These are phyloP conservation scores for Vickermania ingenoplastis DNA, from an alignment of 208 protist genomes.

Conservation along the genomic window DNA sequence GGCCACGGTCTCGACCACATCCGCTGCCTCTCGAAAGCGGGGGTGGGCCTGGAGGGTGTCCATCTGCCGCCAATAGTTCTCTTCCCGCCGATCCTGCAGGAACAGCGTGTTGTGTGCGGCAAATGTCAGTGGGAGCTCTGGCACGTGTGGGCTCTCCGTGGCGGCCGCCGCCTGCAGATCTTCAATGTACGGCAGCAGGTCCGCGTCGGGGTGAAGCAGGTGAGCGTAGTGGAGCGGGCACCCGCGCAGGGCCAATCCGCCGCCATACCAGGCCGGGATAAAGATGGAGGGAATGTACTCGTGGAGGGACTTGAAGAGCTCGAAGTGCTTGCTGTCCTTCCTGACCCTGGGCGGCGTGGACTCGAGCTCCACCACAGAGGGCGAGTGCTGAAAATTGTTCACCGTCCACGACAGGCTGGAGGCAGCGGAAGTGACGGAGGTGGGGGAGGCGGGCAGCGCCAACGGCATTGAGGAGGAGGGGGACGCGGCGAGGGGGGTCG, in stretches of 20 bases:
- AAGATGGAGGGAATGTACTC: constrained; percentile 33
- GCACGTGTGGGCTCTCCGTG: not conserved
- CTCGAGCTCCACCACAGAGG: constrained; percentile 10
- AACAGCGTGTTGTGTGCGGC: not conserved
- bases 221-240: constrained; percentile 26
- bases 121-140: not conserved
- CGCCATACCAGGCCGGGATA: constrained; percentile 43
- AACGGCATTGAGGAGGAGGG: not conserved
- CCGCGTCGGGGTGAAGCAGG: not conserved
- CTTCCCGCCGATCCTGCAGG: not conserved
- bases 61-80: not conserved
- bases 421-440: not conserved
- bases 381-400: not conserved
- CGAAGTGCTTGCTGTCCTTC: constrained; percentile 19
- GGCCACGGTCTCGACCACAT: constrained; percentile 16
- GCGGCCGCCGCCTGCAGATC: not conserved
- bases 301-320: constrained; percentile 22
- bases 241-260: constrained; percentile 10
- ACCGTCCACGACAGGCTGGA: not conserved
- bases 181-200: not conserved
- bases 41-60: constrained; percentile 13
- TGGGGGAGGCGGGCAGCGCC: not conserved
- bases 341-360: not conserved
- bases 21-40: constrained; percentile 13
- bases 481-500: not conserved